Base-by-base conservation (phyloP, 306 rosid genomes). In the Psophocarpus tetragonolobus region DNA sequence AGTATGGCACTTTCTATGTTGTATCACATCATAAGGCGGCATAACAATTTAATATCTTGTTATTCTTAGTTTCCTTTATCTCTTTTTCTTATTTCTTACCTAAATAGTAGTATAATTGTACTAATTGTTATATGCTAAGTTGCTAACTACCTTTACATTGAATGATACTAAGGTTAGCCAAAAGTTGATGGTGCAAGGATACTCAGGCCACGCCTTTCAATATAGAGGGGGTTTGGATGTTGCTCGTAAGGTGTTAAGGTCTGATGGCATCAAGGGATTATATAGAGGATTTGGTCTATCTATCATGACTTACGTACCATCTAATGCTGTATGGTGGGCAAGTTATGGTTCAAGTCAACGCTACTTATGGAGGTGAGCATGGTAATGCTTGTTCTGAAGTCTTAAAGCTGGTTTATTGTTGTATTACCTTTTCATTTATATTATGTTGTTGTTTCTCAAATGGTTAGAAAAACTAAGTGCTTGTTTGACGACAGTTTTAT, bases 251-350 rank as follows among this genome's bases (percentile, higher is more conserved):
- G 74, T 94, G 62, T 5, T 94, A 75, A 87, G 82, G 82, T 68
- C 88, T 21, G 84, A 91, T 21, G 97, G 98, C 38, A 82, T 93
- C 78, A 33, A 88, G 56, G 98, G 98, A 81, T 86, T 93, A 48
- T 93, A 93, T 81, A 90, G 85, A 82, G 98, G 98, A 73, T 93
- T 91, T 79, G 96, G 98, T 58, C 85, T 93, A 68, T 93, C 98
- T 47, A 83, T 93, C 74, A 85, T 93, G 93, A 93, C 98, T 60
- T 93, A 93, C 76, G 86, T 96, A 35, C 97, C 98, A 64, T 91
- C 98, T 42, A 93, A 92, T 64, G 98, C 94, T 81, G 97, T 93
- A 48, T 93, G 98, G 98, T 93, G 98, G 98, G 94, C 97, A 77
- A 91, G 94, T 80, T 93, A 93, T 67, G 97, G 97, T 81, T 89